These are phyloP conservation scores for Penicillium alfredii DNA, from an alignment of 495 filamentous ascomycete genomes.

Conservation along the genomic window DNA sequence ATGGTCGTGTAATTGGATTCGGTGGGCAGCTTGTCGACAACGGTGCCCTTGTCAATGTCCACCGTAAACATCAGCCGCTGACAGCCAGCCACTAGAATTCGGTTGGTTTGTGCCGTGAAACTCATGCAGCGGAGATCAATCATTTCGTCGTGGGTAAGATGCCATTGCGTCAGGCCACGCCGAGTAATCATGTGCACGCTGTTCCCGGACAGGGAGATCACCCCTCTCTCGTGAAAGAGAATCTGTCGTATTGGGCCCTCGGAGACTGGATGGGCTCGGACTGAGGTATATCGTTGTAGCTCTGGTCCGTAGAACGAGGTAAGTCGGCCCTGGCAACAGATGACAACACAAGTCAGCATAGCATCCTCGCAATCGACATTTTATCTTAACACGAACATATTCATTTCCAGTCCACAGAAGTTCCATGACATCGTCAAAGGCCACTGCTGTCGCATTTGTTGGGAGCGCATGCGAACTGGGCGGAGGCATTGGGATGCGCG, in stretches of 20 bases:
- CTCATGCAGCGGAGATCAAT: conserved; percentile 85
- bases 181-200: conserved; percentile 82
- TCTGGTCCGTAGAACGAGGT: conserved; percentile 79
- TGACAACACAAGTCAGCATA: conserved; percentile 4
- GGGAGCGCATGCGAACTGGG: conserved; percentile 55
- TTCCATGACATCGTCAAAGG: conserved; percentile 84
- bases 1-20: conserved; percentile 79
- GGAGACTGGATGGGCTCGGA: conserved; percentile 57
- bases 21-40: conserved; percentile 67
- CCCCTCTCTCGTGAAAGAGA: conserved; percentile 77
- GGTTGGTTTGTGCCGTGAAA: conserved; percentile 78
- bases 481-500: conserved; percentile 63
- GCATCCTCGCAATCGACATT: neutral
- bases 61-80: conserved; percentile 85
- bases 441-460: conserved; percentile 63
- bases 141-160: conserved; percentile 72
- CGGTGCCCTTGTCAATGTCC: conserved; percentile 77
- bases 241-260: conserved; percentile 75
- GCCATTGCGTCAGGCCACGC: conserved; percentile 78
- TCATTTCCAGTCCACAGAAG: conserved; percentile 89
- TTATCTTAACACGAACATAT: conserved; percentile 57
- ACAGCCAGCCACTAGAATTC: conserved; percentile 80
- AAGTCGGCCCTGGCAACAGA: conserved; percentile 61
- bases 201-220: conserved; percentile 69
- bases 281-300: conserved; percentile 72